phyloP scores from a whole-genome alignment of 768 basidiomycete species.

The Lactarius akahatsu region DNA sequence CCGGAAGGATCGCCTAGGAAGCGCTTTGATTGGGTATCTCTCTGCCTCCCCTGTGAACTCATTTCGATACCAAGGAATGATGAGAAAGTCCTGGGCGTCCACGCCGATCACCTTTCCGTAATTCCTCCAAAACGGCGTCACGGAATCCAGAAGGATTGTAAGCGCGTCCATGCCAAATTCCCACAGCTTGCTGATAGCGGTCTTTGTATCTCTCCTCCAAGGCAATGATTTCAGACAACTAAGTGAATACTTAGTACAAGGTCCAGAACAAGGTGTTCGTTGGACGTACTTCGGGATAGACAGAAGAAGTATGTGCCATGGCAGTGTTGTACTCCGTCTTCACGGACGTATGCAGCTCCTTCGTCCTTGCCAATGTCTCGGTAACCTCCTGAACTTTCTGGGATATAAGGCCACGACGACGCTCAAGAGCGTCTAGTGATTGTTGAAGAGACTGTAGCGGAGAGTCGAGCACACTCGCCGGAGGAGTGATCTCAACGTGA shows the following conservation, averaged over 20 bases:
- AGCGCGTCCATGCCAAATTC: constrained; percentile 77
- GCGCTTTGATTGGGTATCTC: constrained; percentile 54
- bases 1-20: constrained; percentile 62
- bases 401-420: constrained; percentile 45
- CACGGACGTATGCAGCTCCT: constrained; percentile 51
- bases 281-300: constrained; percentile 68
- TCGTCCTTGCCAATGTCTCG: constrained; percentile 51
- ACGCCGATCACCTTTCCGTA: constrained; percentile 81
- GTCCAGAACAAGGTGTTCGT: not conserved
- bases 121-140: constrained; percentile 78
- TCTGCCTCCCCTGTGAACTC: constrained; percentile 79
- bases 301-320: constrained; percentile 64
- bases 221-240: constrained; percentile 70
- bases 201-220: constrained; percentile 78
- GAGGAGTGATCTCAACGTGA: constrained; percentile 32
- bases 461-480: constrained; percentile 46
- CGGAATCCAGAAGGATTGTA: constrained; percentile 71
- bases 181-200: constrained; percentile 80
- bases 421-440: constrained; percentile 51
- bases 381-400: constrained; percentile 50
- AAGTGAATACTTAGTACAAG: constrained; percentile 14
- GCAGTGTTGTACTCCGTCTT: constrained; percentile 68
- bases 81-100: constrained; percentile 76
- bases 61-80: constrained; percentile 79
- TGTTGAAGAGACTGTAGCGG: constrained; percentile 52